Evolutionary conservation across 306 rosid species (phyloP).

Genomic region (Arachis stenosperma): DNA sequence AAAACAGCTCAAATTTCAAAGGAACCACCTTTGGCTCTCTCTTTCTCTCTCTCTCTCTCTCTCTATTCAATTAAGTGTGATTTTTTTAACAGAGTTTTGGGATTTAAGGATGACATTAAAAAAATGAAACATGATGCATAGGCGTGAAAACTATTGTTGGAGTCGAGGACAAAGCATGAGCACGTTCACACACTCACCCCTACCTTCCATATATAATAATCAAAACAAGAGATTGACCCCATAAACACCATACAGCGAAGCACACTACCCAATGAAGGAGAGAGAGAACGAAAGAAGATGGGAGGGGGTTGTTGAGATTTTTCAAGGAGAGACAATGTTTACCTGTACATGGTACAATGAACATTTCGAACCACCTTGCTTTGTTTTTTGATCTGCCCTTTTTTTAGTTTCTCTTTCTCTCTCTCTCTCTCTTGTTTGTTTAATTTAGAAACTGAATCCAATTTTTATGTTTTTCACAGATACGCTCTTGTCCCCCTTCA

Average conservation of each 20-base stretch:
- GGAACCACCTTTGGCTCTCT: constrained; percentile 52
- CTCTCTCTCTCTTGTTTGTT: constrained; percentile 5
- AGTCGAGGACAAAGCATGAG: constrained; percentile 64
- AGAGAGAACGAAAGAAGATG: constrained; percentile 41
- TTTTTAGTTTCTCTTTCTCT: background rate
- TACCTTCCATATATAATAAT: constrained; percentile 59
- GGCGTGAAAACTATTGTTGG: constrained; percentile 72
- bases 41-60: constrained; percentile 22
- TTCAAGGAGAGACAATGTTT: constrained; percentile 44
- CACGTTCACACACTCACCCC: constrained; percentile 64
- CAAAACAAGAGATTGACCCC: constrained; percentile 56
- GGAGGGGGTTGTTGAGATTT: constrained; percentile 36
- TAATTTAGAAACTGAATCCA: constrained; percentile 60
- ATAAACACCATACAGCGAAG: constrained; percentile 63
- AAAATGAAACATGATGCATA: constrained; percentile 56
- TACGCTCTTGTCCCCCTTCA: constrained; percentile 72
- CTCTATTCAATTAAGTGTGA: constrained; percentile 50
- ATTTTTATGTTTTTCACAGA: constrained; percentile 74
- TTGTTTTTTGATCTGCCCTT: constrained; percentile 43
- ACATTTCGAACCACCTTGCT: constrained; percentile 32
- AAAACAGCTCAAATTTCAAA: constrained; percentile 71
- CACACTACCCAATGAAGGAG: constrained; percentile 51
- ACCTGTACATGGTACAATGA: constrained; percentile 55
- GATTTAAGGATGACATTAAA: constrained; percentile 49
- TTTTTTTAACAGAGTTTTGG: constrained; percentile 35